Evolutionary conservation across 2,329 filamentous ascomycete species (phyloP).

Genomic region (Trichoderma oligosporum): DNA sequence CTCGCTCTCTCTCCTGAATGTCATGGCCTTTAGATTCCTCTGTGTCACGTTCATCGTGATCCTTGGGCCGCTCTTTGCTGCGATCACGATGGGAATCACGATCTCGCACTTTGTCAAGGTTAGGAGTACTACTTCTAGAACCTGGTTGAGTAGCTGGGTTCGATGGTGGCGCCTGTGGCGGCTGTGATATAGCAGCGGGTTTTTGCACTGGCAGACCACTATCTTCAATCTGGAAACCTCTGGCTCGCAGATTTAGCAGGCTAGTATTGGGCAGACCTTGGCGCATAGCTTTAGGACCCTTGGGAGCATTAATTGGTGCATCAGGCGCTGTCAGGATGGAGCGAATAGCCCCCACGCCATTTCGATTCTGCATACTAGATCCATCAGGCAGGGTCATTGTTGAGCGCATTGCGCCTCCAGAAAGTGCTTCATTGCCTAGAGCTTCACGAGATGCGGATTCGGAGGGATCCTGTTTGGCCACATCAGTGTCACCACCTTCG

Average conservation of each 20-base stretch:
- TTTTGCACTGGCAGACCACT: conserved; percentile 35
- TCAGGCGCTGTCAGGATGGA: conserved; percentile 36
- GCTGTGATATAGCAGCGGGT: conserved; percentile 14
- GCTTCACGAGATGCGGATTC: conserved; percentile 30
- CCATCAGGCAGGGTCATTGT: conserved; percentile 22
- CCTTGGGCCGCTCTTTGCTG: conserved; percentile 34
- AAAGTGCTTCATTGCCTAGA: conserved; percentile 29
- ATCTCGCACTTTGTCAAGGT: conserved; percentile 37
- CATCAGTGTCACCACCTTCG: conserved; percentile 20
- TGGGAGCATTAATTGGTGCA: conserved; percentile 70
- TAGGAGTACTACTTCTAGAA: conserved; percentile 49
- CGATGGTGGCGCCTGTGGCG: conserved; percentile 13
- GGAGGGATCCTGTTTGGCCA: conserved; percentile 24
- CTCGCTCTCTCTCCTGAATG: conserved; percentile 19
- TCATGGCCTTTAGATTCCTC: conserved; percentile 23
- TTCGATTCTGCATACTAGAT: conserved; percentile 24
- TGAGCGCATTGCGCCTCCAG: conserved; percentile 21
- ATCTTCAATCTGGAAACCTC: conserved; percentile 46
- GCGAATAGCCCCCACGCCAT: conserved; percentile 28
- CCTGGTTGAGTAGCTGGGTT: conserved; percentile 27
- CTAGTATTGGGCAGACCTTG: conserved; percentile 82
- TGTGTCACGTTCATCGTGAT: conserved; percentile 27
- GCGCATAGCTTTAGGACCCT: conserved; percentile 90
- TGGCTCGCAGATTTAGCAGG: conserved; percentile 59
- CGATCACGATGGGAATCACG: conserved; percentile 32